Conservation (phyloP, 495 filamentous ascomycete species). For the Bacidia rubella region DNA sequence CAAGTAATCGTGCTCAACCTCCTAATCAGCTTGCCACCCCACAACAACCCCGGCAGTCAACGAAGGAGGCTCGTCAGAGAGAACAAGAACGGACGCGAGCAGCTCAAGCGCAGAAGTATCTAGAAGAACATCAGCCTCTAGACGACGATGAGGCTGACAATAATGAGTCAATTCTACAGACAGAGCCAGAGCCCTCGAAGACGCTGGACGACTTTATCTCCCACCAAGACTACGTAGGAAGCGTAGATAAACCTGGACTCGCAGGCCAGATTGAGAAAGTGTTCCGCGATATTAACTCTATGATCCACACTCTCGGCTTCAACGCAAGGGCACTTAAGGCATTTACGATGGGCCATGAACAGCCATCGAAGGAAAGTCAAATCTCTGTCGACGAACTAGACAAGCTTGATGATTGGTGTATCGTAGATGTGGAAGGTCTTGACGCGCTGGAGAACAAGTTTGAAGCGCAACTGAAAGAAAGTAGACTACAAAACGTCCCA, state of each 20-base stretch:
- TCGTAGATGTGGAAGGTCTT: conserved; percentile 58
- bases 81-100: conserved; percentile 25
- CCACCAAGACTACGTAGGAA: conserved; percentile 52
- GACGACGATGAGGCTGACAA: conserved; percentile 51
- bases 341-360: conserved; percentile 53
- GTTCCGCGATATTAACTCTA: conserved; percentile 88
- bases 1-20: conserved; percentile 25
- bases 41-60: conserved; percentile 16
- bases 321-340: conserved; percentile 64
- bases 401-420: conserved; percentile 48
- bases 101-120: conserved; percentile 19
- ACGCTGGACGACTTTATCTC: conserved; percentile 51
- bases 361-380: conserved; percentile 33
- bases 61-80: conserved; percentile 25
- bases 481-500: conserved; percentile 48
- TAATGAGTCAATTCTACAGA: conserved; percentile 42
- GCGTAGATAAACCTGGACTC: conserved; percentile 46
- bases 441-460: conserved; percentile 39
- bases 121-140: conserved; percentile 25
- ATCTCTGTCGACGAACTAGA: conserved; percentile 47
- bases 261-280: conserved; percentile 71
- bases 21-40: conserved; percentile 11
- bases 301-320: conserved; percentile 84
- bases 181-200: conserved; percentile 36
- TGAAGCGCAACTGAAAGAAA: conserved; percentile 44